Base-by-base conservation (phyloP, 2,329 filamentous ascomycete species). In the Cladorrhinum sp. region DNA sequence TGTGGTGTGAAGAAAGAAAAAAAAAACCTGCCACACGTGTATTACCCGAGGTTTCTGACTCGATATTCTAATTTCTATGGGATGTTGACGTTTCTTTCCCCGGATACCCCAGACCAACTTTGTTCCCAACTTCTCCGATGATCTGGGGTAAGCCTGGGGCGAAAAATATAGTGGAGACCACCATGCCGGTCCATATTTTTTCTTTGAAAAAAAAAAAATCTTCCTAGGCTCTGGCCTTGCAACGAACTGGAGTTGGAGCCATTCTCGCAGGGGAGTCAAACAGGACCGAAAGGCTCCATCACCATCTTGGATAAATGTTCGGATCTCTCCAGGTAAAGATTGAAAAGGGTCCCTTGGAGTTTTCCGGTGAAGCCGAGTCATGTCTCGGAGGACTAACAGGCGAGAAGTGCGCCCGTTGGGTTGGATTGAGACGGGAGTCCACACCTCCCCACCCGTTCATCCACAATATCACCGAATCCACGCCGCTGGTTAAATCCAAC, bases 391-490 rank as follows among this genome's bases (percentile, higher is more conserved):
- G 18, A 12, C 12, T 55, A 21, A 54, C 42, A 46, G 51, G 46
- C 12, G 14, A 50, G 58, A 26, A 46, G 7, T 7, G 42, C n/a
- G 42, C 42, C 42, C n/a, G n/a, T n/a, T n/a, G n/a, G n/a, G 42
- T 46, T 46, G n/a, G 42, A 10, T 46, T 42, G 30, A 30, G 24
- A 49, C 12, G 14, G 24, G 52, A 61, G 26, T 46, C 48, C 52
- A 56, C 59, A n/a, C 9, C 24, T 23, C 59, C 50, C 56, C 62
- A 57, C 59, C 39, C 8, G 39, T 16, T 14, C 61, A 60, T 63
- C 64, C 64, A 66, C 62, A 64, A 59, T 62, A 59, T 46, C 60
- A 57, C 62, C 62, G 61, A 64, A 62, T 57, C 30, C 23, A 57
- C 50, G 52, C 49, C 56, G 26, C 51, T 53, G 52, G 59, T 51